Percentiles rank a stretch among this genome's conserved stretches.
Conservation (phyloP, 139 green algal genomes). For the Ulvella scutata region DNA sequence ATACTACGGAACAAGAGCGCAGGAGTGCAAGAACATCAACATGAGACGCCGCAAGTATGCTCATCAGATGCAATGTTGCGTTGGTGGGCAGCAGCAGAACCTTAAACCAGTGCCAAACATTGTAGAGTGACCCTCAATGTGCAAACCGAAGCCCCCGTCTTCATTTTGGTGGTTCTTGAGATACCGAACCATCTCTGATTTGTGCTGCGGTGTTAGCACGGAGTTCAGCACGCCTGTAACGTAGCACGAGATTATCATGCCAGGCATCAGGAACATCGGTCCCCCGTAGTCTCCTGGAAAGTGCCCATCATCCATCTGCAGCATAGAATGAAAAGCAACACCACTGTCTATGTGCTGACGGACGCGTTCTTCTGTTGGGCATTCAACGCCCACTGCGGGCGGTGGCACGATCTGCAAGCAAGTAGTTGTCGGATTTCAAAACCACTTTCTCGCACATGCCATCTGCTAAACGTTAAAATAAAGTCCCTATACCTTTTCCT, state of each 20-base stretch:
- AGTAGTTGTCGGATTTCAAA: too few species aligned
- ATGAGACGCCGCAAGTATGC: conserved; percentile 12
- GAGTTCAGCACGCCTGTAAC: conserved; percentile 49
- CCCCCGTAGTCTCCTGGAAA: conserved; percentile 95
- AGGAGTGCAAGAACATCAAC: not conserved
- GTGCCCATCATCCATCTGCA: conserved; percentile 89
- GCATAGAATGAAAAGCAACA: conserved; percentile 60
- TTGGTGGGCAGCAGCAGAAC: too few species aligned
- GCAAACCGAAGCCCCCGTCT: conserved; percentile 90
- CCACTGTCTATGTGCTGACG: conserved; percentile 32
- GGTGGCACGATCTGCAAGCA: too few species aligned
- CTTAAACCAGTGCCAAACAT: conserved; percentile 96
- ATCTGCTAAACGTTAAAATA: too few species aligned
- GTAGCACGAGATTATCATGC: conserved; percentile 81
- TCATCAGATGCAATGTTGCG: too few species aligned
- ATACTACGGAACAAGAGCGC: not conserved
- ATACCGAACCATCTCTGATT: conserved; percentile 78
- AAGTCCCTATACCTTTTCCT: not conserved
- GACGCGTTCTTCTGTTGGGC: conserved; percentile 17
- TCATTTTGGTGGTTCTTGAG: conserved; percentile 88
- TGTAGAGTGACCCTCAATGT: conserved; percentile 92
- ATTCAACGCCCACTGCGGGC: too few species aligned
- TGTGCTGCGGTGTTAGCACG: conserved; percentile 45
- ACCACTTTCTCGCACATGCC: too few species aligned
- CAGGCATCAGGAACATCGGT: conserved; percentile 97